Percentiles rank a stretch among this genome's conserved stretches.
These are phyloP conservation scores for Raffaelea deltoideospora DNA, from an alignment of 2,329 filamentous ascomycete genomes.

Conservation along the genomic window DNA sequence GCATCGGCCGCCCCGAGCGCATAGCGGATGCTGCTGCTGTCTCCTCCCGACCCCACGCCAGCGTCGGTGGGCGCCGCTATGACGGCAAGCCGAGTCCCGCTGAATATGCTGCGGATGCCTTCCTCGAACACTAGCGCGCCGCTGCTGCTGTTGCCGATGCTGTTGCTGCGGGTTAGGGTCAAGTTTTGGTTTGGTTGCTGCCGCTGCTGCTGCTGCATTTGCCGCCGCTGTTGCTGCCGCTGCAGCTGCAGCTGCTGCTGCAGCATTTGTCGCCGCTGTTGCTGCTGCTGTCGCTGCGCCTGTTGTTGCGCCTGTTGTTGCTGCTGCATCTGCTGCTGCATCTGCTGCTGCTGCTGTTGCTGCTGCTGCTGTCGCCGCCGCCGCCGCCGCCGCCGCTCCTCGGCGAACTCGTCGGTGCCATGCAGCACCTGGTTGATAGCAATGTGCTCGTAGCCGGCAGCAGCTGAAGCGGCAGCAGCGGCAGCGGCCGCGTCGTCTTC, in stretches of 20 bases:
- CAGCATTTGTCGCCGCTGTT: slow-evolving; percentile 11
- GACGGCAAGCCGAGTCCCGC: not conserved
- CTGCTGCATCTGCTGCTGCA: slow-evolving; percentile 9
- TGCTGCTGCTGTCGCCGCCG: not conserved
- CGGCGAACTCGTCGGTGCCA: slow-evolving; percentile 21
- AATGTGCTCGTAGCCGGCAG: slow-evolving; percentile 42
- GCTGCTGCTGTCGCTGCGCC: not conserved
- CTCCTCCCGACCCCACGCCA: not conserved
- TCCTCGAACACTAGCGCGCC: not conserved
- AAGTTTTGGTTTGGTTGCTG: not conserved
- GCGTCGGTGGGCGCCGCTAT: not conserved
- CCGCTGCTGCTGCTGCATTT: not conserved
- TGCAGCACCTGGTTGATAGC: slow-evolving; percentile 24
- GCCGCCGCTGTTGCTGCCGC: not conserved
- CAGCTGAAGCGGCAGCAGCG: no score
- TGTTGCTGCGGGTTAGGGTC: not conserved
- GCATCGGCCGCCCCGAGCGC: no score
- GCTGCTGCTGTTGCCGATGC: not conserved
- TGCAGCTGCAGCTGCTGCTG: slow-evolving; percentile 1
- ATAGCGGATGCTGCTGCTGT: no score
- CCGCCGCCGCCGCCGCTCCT: slow-evolving; percentile 8
- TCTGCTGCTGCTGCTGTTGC: slow-evolving; percentile 4
- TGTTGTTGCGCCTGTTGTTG: slow-evolving; percentile 17
- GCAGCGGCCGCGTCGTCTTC: not conserved
- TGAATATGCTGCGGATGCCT: not conserved